phyloP scores from a whole-genome alignment of 129 eudicot genomes.

The Flaveria linearis region DNA sequence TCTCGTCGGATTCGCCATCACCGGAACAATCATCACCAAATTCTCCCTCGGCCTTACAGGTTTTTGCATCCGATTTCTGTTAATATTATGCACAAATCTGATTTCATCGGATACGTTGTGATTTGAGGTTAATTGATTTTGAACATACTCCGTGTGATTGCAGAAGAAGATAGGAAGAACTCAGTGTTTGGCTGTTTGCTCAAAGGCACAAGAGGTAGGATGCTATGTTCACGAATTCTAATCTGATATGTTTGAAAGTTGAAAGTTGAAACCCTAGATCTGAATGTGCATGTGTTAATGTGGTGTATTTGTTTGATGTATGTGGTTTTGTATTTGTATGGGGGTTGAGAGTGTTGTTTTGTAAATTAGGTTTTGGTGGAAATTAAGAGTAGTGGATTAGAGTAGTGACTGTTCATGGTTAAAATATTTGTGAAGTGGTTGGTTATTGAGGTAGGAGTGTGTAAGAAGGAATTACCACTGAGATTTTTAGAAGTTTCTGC shows the following conservation, averaged over 20 bases:
- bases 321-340: background rate
- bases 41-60: slow-evolving; percentile 68
- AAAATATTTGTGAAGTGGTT: slow-evolving; percentile 7
- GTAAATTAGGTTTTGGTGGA: slow-evolving; percentile 14
- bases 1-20: slow-evolving; percentile 63
- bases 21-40: slow-evolving; percentile 70
- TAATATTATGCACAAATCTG: slow-evolving; percentile 1
- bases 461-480: background rate
- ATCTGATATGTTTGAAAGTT: slow-evolving; percentile 13
- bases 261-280: slow-evolving; percentile 23
- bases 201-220: slow-evolving; percentile 66
- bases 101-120: slow-evolving; percentile 2
- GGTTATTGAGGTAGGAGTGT: background rate
- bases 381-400: background rate
- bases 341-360: slow-evolving; percentile 6
- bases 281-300: background rate
- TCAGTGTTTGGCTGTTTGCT: slow-evolving; percentile 62
- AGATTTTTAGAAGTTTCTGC: background rate
- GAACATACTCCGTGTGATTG: background rate
- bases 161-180: slow-evolving; percentile 75
- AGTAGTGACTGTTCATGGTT: background rate
- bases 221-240: background rate
- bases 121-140: background rate
- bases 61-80: slow-evolving; percentile 1
- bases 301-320: background rate